A percentile compares a stretch with the other conserved stretches of the same genome.
These are phyloP conservation scores for Gracilaria gracilis DNA, from an alignment of 23 red algal genomes.

Conservation along the genomic window DNA sequence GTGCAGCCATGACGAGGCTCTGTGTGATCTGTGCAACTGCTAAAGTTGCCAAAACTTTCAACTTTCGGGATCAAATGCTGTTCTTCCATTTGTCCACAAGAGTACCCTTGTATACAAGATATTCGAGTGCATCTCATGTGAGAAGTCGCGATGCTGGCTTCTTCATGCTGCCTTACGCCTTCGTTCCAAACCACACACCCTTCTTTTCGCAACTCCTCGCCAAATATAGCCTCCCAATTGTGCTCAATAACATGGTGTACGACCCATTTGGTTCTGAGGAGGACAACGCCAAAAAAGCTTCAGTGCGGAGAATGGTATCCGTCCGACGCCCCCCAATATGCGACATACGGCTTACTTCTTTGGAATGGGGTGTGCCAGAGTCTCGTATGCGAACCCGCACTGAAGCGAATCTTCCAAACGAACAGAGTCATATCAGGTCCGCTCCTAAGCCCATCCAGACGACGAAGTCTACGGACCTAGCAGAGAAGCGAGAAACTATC, in stretches of 20 bases:
- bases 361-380: constrained; percentile 41
- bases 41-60: too few relatives aligned
- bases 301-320: constrained; percentile 22
- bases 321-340: constrained; percentile 38
- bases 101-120: too few relatives aligned
- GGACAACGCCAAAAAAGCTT: constrained; percentile 2
- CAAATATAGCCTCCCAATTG: neutral
- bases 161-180: neutral
- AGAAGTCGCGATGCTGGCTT: too few relatives aligned
- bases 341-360: constrained; percentile 7
- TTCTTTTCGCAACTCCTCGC: neutral
- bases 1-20: too few relatives aligned
- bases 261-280: constrained; percentile 40
- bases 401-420: constrained; percentile 4
- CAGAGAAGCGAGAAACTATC: constrained; percentile 23
- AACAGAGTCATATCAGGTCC: neutral
- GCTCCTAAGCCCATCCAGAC: neutral
- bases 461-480: neutral
- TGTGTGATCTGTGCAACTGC: too few relatives aligned
- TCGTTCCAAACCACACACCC: neutral
- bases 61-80: too few relatives aligned
- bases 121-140: neutral
- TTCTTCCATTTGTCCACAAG: too few relatives aligned
- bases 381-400: constrained; percentile 23
- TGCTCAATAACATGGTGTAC: constrained; percentile 24